Percentiles rank a stretch among this genome's conserved stretches.
These are phyloP conservation scores for Aspergillus sp. DNA, from an alignment of 2,329 filamentous ascomycete species.

Conservation along the genomic window DNA sequence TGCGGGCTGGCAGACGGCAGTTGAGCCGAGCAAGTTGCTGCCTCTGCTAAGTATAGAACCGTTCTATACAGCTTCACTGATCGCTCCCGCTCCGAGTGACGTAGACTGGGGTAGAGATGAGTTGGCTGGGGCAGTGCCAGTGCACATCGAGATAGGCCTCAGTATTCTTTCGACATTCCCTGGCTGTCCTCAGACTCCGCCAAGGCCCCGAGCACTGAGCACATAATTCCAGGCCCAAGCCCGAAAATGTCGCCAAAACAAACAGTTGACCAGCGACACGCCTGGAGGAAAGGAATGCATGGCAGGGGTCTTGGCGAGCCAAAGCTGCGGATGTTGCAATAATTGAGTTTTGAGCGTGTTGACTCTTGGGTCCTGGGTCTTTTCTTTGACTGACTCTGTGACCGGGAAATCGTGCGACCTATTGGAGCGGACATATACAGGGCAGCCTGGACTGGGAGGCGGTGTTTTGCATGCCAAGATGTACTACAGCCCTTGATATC, in stretches of 20 bases:
- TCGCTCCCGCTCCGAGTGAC: too few relatives aligned
- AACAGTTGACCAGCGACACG: too few relatives aligned
- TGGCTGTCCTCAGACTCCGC: too few relatives aligned
- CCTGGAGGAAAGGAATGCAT: constrained; percentile 26
- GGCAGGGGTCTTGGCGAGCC: constrained; percentile 23
- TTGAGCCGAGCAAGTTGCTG: constrained; percentile 16
- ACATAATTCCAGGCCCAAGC: not conserved
- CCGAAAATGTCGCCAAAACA: not conserved
- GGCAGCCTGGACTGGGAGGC: not conserved
- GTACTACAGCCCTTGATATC: not conserved
- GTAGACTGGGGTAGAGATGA: too few relatives aligned
- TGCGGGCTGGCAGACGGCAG: not conserved
- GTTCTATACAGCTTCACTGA: too few relatives aligned
- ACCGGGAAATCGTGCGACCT: too few relatives aligned
- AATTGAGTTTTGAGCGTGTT: constrained; percentile 5
- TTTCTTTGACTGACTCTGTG: too few relatives aligned
- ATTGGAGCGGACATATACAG: constrained; percentile 7
- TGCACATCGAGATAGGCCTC: too few relatives aligned
- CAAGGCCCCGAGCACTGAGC: too few relatives aligned
- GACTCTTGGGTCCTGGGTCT: too few relatives aligned
- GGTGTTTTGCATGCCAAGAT: constrained; percentile 1
- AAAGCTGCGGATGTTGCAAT: constrained; percentile 4
- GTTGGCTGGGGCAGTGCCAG: too few relatives aligned
- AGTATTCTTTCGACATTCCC: too few relatives aligned
- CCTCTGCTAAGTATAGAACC: not conserved